These are phyloP conservation scores for Phytophthora podocarpi DNA, from an alignment of 352 stramenopile genomes.

Conservation along the genomic window DNA sequence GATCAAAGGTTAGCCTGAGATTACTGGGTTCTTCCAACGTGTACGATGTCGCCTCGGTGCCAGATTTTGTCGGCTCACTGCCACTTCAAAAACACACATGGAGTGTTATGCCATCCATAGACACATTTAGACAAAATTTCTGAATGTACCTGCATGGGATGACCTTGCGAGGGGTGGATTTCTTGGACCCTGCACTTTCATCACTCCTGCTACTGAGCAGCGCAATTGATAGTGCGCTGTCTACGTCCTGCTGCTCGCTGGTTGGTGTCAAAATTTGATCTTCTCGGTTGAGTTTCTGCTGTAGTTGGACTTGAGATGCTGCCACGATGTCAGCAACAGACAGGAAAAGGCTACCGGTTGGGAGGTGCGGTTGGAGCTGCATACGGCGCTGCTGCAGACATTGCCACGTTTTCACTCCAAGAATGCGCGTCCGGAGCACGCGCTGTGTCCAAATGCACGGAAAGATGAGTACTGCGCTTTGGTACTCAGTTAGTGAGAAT, in stretches of 20 bases:
- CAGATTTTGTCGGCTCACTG: constrained; percentile 8
- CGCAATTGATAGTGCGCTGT: neutral
- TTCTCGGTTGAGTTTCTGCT: constrained; percentile 16
- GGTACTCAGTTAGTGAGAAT: neutral
- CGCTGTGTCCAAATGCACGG: constrained; percentile 64
- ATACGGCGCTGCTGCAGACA: constrained; percentile 40
- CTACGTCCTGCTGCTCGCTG: neutral
- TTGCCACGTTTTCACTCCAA: constrained; percentile 57
- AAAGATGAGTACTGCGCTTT: constrained; percentile 57
- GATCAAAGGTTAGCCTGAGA: constrained; percentile 14
- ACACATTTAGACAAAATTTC: neutral
- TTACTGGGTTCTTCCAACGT: neutral
- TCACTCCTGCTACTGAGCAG: constrained; percentile 22
- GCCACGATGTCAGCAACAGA: constrained; percentile 50
- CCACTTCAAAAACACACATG: constrained; percentile 9
- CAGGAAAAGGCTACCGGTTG: constrained; percentile 25
- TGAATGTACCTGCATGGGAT: constrained; percentile 38
- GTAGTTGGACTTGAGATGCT: constrained; percentile 23
- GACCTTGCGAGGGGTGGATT: constrained; percentile 40
- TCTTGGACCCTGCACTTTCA: constrained; percentile 7
- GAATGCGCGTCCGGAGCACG: constrained; percentile 51
- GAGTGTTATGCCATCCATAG: neutral
- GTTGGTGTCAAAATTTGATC: constrained; percentile 22
- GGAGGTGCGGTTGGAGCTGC: constrained; percentile 35
- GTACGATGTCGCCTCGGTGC: neutral